Percentiles rank a stretch among this genome's conserved stretches.
These are phyloP conservation scores for Yamadazyma diddensiae DNA, from an alignment of 1,139 yeast genomes.

Conservation along the genomic window DNA sequence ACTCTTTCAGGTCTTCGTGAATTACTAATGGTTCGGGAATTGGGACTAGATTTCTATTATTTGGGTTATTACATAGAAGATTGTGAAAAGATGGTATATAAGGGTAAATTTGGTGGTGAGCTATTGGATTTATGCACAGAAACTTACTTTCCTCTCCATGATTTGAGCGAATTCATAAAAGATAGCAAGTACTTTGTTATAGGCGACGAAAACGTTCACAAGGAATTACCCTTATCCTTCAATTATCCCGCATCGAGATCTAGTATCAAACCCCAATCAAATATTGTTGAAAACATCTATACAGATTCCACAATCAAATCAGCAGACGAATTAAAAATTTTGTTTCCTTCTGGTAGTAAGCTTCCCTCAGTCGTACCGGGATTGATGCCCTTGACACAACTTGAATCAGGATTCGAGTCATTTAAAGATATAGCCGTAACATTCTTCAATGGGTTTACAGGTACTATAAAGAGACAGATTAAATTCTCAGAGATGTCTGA, in stretches of 20 bases:
- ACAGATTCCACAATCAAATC: conserved; percentile 20
- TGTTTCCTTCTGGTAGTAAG: conserved; percentile 12
- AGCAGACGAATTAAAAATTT: conserved; percentile 24
- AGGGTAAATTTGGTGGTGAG: conserved; percentile 75
- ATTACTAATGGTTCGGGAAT: conserved; percentile 46
- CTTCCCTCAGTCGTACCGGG: conserved; percentile 53
- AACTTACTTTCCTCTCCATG: conserved; percentile 41
- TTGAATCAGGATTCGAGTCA: conserved; percentile 19
- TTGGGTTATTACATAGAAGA: conserved; percentile 78
- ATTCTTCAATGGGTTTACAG: conserved; percentile 14
- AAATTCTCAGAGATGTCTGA: conserved; percentile 19
- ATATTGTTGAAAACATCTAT: conserved; percentile 38
- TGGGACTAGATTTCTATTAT: conserved; percentile 53
- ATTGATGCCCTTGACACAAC: conserved; percentile 46
- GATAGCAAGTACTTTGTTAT: conserved; percentile 44
- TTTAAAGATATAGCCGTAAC: not conserved
- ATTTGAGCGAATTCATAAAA: conserved; percentile 26
- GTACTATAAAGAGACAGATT: conserved; percentile 11
- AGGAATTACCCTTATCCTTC: conserved; percentile 5
- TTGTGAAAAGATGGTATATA: conserved; percentile 81
- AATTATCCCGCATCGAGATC: conserved; percentile 6
- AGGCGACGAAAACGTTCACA: conserved; percentile 16
- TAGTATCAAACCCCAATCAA: not conserved
- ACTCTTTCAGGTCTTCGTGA: conserved; percentile 76
- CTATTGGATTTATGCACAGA: conserved; percentile 53